Evolutionary conservation across 257 asterid species (phyloP), one percentile per base, ranked within the genome.

Genomic region (Linderniella brevidens): DNA sequence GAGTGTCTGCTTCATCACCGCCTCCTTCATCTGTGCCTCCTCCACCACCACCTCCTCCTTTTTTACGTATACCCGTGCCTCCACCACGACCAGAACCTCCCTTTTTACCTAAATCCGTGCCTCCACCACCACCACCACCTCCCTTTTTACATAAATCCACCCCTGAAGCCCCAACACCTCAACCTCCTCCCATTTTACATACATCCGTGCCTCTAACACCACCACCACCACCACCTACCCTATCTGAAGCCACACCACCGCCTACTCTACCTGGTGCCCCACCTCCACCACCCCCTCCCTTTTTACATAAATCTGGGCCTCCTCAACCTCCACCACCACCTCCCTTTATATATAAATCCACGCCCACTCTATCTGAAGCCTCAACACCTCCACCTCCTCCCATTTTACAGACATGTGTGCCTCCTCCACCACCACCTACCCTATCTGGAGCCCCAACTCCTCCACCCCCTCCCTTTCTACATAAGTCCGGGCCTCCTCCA

Each of bases 401-500:
- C 20, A 58, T 61, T 10, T 37, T 44, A 36, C 16, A 6, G 6
- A 0, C 17, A 44, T 44, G 17, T 13, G 4, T 13, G 15, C 51
- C 51, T 16, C 12, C 10, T 13, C 35, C 51, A 19, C 11, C 35
- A 11, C 32, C 9, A 8, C 51, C 15, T 13, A 2, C 15, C 13
- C 43, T 10, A 39, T 11, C 13, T 13, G 43, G 15, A 13, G 36
- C n/a, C 9, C 42, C 48, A 0, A 55, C 61, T 0, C 67, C 43
- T 2, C 43, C 43, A 39, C 13, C 77, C 0, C 71, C 68, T 0
- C 73, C 65, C 0, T 64, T 67, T 17, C 1, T 71, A 70, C 0
- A 51, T 58, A n/a, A 41, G 42, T 15, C 66, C 1, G 4, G 4
- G 6, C 32, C 32, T 25, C 32, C 32, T 2, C 32, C 32, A 25